These are phyloP conservation scores for Globisporangium spiculum DNA, from an alignment of 352 stramenopile genomes.

Conservation along the genomic window DNA sequence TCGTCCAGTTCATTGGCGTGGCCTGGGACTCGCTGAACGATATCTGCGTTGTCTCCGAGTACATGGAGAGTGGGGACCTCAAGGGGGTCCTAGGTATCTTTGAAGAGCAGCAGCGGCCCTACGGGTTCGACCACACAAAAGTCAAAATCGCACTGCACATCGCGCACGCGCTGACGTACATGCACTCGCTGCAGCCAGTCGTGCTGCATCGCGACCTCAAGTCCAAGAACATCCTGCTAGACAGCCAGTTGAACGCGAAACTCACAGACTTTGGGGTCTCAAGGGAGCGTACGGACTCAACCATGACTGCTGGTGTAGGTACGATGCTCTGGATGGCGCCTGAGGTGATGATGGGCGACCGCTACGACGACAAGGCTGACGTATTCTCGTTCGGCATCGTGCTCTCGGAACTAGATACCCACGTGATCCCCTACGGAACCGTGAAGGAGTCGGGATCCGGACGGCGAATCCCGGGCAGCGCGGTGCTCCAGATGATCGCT, in stretches of 20 bases:
- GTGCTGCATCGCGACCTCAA: slow-evolving; percentile 31
- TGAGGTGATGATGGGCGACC: slow-evolving; percentile 46
- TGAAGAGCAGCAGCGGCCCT: background rate
- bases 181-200: slow-evolving; percentile 41
- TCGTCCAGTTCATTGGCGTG: slow-evolving; percentile 65
- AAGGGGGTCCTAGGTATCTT: slow-evolving; percentile 29
- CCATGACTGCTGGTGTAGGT: too few relatives aligned
- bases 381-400: slow-evolving; percentile 78
- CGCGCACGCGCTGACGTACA: slow-evolving; percentile 42
- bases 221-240: slow-evolving; percentile 56
- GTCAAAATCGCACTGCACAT: slow-evolving; percentile 40
- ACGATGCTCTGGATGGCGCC: too few relatives aligned
- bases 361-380: slow-evolving; percentile 41
- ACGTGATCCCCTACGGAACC: slow-evolving; percentile 28
- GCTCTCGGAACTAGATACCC: slow-evolving; percentile 76
- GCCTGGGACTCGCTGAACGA: slow-evolving; percentile 48
- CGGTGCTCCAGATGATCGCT: slow-evolving; percentile 34
- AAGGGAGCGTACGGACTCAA: too few relatives aligned
- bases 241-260: too few relatives aligned
- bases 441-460: slow-evolving; percentile 20
- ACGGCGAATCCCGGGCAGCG: slow-evolving; percentile 27
- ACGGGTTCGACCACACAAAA: slow-evolving; percentile 30
- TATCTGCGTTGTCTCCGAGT: slow-evolving; percentile 50
- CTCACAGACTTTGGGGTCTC: slow-evolving; percentile 67
- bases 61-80: slow-evolving; percentile 44